Percentiles rank a stretch among this genome's conserved stretches.
Evolutionary conservation across 192 early-diverging fungal species (phyloP).

Genomic region (Linnemannia schmuckeri): DNA sequence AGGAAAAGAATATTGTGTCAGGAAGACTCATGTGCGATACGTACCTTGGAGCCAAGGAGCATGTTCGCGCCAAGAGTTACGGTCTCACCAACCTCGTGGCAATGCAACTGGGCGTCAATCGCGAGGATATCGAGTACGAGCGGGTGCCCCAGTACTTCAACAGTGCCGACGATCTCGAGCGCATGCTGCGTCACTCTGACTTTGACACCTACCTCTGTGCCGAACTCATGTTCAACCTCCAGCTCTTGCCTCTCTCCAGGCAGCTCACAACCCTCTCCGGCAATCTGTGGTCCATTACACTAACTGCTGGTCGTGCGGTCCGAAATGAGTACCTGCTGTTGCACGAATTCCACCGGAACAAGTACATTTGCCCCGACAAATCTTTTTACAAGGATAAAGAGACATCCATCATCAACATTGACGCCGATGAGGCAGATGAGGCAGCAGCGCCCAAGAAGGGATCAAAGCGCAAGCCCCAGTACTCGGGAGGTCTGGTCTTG

Average conservation of each 20-base stretch:
- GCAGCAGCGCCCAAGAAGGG: conserved; percentile 54
- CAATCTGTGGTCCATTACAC: conserved; percentile 94
- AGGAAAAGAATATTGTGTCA: conserved; percentile 80
- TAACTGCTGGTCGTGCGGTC: conserved; percentile 91
- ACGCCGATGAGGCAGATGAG: conserved; percentile 55
- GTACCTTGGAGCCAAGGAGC: conserved; percentile 88
- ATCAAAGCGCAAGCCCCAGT: conserved; percentile 88
- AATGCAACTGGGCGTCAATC: conserved; percentile 81
- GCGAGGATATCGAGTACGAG: conserved; percentile 89
- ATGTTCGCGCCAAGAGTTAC: conserved; percentile 89
- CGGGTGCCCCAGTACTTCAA: conserved; percentile 80
- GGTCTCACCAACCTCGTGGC: conserved; percentile 81
- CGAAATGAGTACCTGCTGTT: conserved; percentile 95
- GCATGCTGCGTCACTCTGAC: conserved; percentile 83
- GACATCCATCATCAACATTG: conserved; percentile 25
- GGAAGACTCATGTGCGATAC: conserved; percentile 97
- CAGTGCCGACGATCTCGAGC: conserved; percentile 68
- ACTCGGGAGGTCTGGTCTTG: conserved; percentile 94
- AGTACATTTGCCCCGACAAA: conserved; percentile 95
- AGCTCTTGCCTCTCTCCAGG: conserved; percentile 90
- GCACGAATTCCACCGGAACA: conserved; percentile 94
- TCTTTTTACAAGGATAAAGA: conserved; percentile 47
- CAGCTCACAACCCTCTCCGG: conserved; percentile 95
- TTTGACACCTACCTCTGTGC: conserved; percentile 86
- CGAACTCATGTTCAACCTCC: conserved; percentile 89